A percentile compares a stretch with the other conserved stretches of the same genome.
phyloP scores from a whole-genome alignment of 768 basidiomycete species.

The Termitomyces sp. region DNA sequence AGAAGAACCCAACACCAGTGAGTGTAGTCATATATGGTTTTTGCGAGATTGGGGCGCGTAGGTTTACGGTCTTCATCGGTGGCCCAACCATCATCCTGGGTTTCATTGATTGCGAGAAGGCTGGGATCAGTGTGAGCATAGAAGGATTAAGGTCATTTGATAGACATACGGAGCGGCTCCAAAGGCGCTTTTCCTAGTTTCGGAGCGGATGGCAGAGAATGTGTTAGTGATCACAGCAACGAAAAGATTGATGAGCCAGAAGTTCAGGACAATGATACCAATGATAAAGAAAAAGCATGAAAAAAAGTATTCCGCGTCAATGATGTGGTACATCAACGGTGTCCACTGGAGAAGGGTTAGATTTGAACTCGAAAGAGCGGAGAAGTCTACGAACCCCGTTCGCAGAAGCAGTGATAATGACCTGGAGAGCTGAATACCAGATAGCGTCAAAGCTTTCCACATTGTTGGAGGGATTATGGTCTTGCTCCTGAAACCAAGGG shows the following conservation, averaged over 20 bases:
- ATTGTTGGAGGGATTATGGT: slow-evolving; percentile 63
- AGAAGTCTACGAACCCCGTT: slow-evolving; percentile 54
- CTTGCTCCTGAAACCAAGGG: slow-evolving; percentile 41
- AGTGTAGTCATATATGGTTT: slow-evolving; percentile 54
- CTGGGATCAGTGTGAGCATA: slow-evolving; percentile 16
- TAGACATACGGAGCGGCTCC: slow-evolving; percentile 69
- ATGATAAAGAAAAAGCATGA: slow-evolving; percentile 86
- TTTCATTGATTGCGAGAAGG: slow-evolving; percentile 40
- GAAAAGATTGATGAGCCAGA: slow-evolving; percentile 91
- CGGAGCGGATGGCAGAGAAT: slow-evolving; percentile 81
- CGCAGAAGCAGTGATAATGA: slow-evolving; percentile 79
- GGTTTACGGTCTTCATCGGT: slow-evolving; percentile 40
- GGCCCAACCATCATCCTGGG: slow-evolving; percentile 64
- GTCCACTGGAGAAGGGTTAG: slow-evolving; percentile 52
- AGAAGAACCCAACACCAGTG: slow-evolving; percentile 75
- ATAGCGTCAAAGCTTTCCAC: slow-evolving; percentile 89
- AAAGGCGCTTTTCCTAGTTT: slow-evolving; percentile 90
- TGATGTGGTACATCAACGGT: slow-evolving; percentile 80
- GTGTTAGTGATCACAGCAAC: slow-evolving; percentile 96
- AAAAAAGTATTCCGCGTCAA: slow-evolving; percentile 88
- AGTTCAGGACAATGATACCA: slow-evolving; percentile 83
- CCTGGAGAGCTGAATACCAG: slow-evolving; percentile 75
- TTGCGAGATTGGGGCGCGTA: slow-evolving; percentile 43
- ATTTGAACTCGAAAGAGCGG: not conserved
- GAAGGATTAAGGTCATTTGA: not conserved